phyloP scores from a whole-genome alignment of 2,329 filamentous ascomycete genomes.

The Iodosphaeria phyllophila region DNA sequence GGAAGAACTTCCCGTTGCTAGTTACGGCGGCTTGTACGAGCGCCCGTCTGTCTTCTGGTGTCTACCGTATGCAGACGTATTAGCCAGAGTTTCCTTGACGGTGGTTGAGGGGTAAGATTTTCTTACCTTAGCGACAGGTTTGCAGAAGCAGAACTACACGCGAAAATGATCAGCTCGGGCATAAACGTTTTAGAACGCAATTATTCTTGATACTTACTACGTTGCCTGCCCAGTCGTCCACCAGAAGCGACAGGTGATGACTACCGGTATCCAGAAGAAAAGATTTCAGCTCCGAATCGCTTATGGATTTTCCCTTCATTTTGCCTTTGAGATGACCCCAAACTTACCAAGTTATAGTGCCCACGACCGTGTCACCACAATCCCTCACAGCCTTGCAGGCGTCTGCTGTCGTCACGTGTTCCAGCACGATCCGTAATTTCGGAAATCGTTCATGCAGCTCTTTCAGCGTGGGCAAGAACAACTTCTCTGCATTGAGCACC shows the following conservation, averaged over 20 bases:
- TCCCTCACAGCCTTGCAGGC: constrained; percentile 40
- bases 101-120: too few relatives aligned
- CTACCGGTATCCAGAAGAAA: too few relatives aligned
- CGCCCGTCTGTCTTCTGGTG: constrained; percentile 40
- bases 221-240: constrained; percentile 36
- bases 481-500: constrained; percentile 42
- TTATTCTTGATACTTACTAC: constrained; percentile 9
- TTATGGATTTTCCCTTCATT: too few relatives aligned
- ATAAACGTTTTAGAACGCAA: too few relatives aligned
- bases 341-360: constrained; percentile 49
- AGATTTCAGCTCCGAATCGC: too few relatives aligned
- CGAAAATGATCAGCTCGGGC: too few relatives aligned
- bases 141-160: constrained; percentile 54
- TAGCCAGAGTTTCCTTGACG: neutral
- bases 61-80: constrained; percentile 20
- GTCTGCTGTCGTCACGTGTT: constrained; percentile 47
- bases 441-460: constrained; percentile 31
- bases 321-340: too few relatives aligned
- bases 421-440: constrained; percentile 25
- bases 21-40: constrained; percentile 45
- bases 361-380: constrained; percentile 40
- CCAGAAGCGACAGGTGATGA: constrained; percentile 38
- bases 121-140: constrained; percentile 39
- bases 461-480: constrained; percentile 42
- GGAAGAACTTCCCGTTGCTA: constrained; percentile 50